Conservation (phyloP, 177 flowering plant species). For the Vitis hybrid region DNA sequence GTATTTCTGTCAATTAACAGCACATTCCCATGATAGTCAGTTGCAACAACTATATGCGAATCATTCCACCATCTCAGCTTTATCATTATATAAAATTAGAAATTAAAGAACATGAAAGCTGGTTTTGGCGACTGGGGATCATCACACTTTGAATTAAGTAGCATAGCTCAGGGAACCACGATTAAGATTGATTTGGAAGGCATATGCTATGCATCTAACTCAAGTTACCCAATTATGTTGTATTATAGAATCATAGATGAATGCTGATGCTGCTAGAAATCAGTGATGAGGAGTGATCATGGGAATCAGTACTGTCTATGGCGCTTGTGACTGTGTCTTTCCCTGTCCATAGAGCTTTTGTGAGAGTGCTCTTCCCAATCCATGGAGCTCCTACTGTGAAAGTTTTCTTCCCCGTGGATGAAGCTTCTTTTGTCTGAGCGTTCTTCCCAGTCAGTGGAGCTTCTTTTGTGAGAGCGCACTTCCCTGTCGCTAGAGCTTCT, state of each 20-base stretch:
- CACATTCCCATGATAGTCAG: no score
- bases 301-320: slow-evolving; percentile 36
- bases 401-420: neutral
- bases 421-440: neutral
- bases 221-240: neutral
- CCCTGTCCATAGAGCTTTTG: slow-evolving; percentile 8
- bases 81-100: no score
- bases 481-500: slow-evolving; percentile 16
- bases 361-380: slow-evolving; percentile 4
- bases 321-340: slow-evolving; percentile 25
- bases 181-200: no score
- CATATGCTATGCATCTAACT: no score
- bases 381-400: neutral
- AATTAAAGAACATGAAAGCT: no score
- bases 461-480: slow-evolving; percentile 6
- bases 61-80: no score
- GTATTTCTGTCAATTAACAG: no score
- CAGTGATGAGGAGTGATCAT: slow-evolving; percentile 21
- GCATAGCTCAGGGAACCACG: no score
- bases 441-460: neutral
- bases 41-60: no score
- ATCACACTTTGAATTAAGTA: no score
- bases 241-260: neutral
- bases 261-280: neutral
- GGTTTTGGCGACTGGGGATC: no score